Evolutionary conservation across 805 yeast genomes (phyloP).

Genomic region (Wickerhamiella alocasiicola): DNA sequence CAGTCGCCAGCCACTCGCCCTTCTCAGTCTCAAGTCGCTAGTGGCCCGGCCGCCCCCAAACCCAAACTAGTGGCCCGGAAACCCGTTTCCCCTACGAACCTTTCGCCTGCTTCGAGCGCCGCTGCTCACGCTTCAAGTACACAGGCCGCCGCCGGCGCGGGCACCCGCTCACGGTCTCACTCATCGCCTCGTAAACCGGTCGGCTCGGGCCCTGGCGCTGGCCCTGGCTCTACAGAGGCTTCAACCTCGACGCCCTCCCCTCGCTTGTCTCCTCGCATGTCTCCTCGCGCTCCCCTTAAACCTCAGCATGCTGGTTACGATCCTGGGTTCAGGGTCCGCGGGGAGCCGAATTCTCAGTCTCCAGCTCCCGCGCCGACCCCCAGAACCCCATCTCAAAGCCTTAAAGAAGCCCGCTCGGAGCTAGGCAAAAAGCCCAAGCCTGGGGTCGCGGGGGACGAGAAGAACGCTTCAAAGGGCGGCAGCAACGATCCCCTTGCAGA

Average conservation of each 20-base stretch:
- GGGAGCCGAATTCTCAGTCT: not conserved
- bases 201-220: slow-evolving; percentile 1
- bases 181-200: not conserved
- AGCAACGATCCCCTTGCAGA: slow-evolving; percentile 6
- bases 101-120: too few species aligned
- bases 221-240: too few species aligned
- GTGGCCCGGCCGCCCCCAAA: too few species aligned
- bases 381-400: slow-evolving; percentile 4
- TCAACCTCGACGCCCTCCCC: too few species aligned
- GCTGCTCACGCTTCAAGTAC: too few species aligned
- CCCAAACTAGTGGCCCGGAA: too few species aligned
- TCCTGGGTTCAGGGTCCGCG: not conserved
- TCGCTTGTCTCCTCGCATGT: not conserved
- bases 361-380: not conserved
- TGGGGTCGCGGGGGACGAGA: not conserved
- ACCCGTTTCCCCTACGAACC: too few species aligned
- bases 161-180: too few species aligned
- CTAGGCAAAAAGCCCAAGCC: not conserved
- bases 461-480: too few species aligned
- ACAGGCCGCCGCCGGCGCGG: too few species aligned
- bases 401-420: slow-evolving; percentile 6
- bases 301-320: slow-evolving; percentile 6
- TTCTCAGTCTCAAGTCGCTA: too few species aligned
- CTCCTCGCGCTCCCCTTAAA: not conserved
- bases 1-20: too few species aligned